Conservation (phyloP, 2,329 filamentous ascomycete species). For the Myriosclerotinia scirpicola region DNA sequence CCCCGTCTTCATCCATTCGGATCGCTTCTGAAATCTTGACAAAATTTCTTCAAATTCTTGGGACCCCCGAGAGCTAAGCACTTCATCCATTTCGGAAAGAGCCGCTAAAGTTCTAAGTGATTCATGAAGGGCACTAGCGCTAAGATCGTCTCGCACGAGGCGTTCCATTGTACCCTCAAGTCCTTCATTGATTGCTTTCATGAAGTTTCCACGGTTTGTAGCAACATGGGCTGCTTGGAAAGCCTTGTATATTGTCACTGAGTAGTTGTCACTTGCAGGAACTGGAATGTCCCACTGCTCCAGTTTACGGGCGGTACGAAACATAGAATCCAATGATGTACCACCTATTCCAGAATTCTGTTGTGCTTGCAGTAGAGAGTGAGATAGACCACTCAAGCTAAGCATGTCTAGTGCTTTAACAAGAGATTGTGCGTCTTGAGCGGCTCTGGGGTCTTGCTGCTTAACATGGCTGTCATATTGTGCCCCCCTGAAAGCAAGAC, state of each 20-base stretch:
- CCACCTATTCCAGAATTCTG: constrained; percentile 58
- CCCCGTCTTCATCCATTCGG: constrained; percentile 79
- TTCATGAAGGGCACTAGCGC: constrained; percentile 53
- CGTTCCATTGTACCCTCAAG: constrained; percentile 60
- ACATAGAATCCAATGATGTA: constrained; percentile 67
- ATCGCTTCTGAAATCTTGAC: constrained; percentile 61
- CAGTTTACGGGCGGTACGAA: constrained; percentile 76
- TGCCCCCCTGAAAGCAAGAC: constrained; percentile 85
- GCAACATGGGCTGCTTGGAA: constrained; percentile 77
- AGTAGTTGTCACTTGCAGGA: constrained; percentile 62
- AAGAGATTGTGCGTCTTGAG: constrained; percentile 65
- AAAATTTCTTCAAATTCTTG: constrained; percentile 63
- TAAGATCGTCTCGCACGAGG: constrained; percentile 51
- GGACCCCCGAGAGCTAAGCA: constrained; percentile 60
- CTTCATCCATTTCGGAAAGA: constrained; percentile 78
- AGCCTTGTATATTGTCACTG: constrained; percentile 72
- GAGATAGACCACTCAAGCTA: constrained; percentile 82
- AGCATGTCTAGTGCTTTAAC: constrained; percentile 76
- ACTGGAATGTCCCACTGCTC: constrained; percentile 91
- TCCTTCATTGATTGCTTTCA: constrained; percentile 61
- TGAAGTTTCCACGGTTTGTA: constrained; percentile 54
- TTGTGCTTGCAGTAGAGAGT: constrained; percentile 71
- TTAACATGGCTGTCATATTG: constrained; percentile 85
- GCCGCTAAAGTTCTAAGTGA: constrained; percentile 66
- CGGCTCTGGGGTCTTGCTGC: constrained; percentile 53